Evolutionary conservation across 1,284 basidiomycete species (phyloP), one percentile per base, ranked within the genome.

Genomic region (Uromyces viciae-fabae): DNA sequence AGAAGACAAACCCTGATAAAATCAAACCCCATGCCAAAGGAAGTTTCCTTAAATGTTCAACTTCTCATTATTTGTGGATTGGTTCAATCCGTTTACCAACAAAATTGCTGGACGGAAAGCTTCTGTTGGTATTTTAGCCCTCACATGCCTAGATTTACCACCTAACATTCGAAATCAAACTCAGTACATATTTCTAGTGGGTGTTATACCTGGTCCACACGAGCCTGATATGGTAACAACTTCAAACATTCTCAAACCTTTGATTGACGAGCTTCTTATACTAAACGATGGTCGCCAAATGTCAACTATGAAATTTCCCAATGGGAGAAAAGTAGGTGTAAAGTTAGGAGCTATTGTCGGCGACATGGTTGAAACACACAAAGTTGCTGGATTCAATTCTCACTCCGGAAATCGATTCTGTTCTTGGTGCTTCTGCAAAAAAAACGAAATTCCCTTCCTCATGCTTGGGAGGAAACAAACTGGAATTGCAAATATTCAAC

Each of bases 21-120:
- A 4, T 56, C 52, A 19, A 56, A 56, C 52, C 52, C 28, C 5
- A 56, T 28, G 19, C 52, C 28, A 56, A 56, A 56, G 52, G 52
- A 56, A 56, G 7, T 22, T 56, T 7, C 17, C 28, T 75, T 9
- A 75, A 75, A 17, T n/a, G n/a, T 52, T 75, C 1, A n/a, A 19
- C 11, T 60, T 75, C n/a, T 75, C 72, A 17, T 40, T 75, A 38
- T 75, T 75, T 40, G 9, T 71, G 11, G 42, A 74, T 56, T 74
- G 71, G 71, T 38, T 75, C 42, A 75, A 75, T 33, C 73, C 52
- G 7, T 38, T 28, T 33, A 54, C 52, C 2, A 75, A 75, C 33
- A 58, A 38, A n/a, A 25, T 54, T 28, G 22, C 9, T 7, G 54
- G 73, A 42, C 8, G 25, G n/a, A 49, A 75, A 40, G 25, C 25